Conservation (phyloP, 192 early-diverging fungal genomes). For the Linderina pennispora region DNA sequence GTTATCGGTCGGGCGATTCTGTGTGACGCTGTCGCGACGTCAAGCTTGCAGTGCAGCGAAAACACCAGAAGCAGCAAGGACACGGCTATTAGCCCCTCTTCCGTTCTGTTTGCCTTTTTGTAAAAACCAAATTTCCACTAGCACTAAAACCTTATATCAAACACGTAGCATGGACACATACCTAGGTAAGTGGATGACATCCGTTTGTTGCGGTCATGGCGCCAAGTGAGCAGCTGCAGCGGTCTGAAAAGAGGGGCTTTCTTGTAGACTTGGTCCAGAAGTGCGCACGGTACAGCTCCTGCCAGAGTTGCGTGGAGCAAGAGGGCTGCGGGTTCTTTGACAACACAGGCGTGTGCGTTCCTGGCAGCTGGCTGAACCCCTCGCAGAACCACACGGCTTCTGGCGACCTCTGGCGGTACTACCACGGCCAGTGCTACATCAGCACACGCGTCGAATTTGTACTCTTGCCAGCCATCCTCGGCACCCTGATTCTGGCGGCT, state of each 20-base stretch:
- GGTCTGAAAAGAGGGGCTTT: too few species aligned
- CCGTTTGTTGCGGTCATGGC: too few species aligned
- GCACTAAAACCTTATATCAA: background rate
- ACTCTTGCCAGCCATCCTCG: constrained; percentile 24
- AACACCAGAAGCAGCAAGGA: too few species aligned
- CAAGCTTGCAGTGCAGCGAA: too few species aligned
- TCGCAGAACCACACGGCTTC: constrained; percentile 15
- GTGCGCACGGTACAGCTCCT: constrained; percentile 15
- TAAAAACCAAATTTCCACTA: background rate
- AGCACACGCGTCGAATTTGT: constrained; percentile 33
- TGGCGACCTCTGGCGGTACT: constrained; percentile 32
- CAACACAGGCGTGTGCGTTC: constrained; percentile 22
- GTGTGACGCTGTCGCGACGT: too few species aligned
- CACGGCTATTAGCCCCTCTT: too few species aligned
- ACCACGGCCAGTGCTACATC: constrained; percentile 37
- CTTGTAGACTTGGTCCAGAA: background rate
- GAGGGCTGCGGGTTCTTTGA: constrained; percentile 33
- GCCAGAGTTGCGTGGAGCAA: constrained; percentile 22
- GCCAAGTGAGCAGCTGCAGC: too few species aligned
- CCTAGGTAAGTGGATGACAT: too few species aligned
- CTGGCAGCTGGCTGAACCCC: constrained; percentile 35
- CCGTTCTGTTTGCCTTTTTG: background rate
- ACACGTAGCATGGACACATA: background rate
- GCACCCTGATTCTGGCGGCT: constrained; percentile 12
- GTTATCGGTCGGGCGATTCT: too few species aligned